phyloP scores from a whole-genome alignment of 164 flowering plant genomes.

The Hamamelis virginiana region DNA sequence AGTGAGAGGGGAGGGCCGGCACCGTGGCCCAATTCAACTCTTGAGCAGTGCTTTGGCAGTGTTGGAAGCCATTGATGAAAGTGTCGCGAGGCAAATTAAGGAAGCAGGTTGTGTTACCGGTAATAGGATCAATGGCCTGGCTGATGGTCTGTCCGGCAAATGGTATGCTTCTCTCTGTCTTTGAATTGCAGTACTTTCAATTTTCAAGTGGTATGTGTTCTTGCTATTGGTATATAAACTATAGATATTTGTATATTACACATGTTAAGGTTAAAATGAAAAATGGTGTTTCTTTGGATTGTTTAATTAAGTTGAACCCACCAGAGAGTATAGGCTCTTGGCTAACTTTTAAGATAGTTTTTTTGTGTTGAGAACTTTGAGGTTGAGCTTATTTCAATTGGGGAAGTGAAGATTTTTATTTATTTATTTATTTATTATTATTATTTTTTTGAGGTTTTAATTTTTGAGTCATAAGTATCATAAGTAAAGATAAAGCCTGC shows the following conservation, averaged over 20 bases:
- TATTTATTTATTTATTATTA: too few relatives aligned
- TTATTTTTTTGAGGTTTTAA: too few relatives aligned
- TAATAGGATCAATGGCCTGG: conserved; percentile 38
- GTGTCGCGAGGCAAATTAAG: conserved; percentile 24
- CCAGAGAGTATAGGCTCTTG: background rate
- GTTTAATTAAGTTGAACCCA: background rate
- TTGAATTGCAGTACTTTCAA: background rate
- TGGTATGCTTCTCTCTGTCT: conserved; percentile 18
- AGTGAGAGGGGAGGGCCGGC: conserved; percentile 36
- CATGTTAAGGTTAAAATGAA: background rate
- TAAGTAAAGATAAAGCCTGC: too few relatives aligned
- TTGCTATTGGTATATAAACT: too few relatives aligned
- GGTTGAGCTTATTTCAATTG: too few relatives aligned
- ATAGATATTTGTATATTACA: too few relatives aligned
- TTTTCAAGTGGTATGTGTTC: too few relatives aligned
- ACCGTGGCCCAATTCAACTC: conserved; percentile 41
- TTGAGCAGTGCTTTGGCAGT: conserved; percentile 41
- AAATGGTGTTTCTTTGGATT: background rate
- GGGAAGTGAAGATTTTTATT: too few relatives aligned
- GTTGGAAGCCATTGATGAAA: conserved; percentile 37
- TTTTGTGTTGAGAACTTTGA: too few relatives aligned
- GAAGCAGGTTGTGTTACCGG: conserved; percentile 40
- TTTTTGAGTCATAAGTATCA: too few relatives aligned
- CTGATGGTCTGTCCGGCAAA: conserved; percentile 33
- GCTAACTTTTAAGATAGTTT: too few relatives aligned